phyloP scores from a whole-genome alignment of 2,329 filamentous ascomycete species.

The Fusarium sp. region DNA sequence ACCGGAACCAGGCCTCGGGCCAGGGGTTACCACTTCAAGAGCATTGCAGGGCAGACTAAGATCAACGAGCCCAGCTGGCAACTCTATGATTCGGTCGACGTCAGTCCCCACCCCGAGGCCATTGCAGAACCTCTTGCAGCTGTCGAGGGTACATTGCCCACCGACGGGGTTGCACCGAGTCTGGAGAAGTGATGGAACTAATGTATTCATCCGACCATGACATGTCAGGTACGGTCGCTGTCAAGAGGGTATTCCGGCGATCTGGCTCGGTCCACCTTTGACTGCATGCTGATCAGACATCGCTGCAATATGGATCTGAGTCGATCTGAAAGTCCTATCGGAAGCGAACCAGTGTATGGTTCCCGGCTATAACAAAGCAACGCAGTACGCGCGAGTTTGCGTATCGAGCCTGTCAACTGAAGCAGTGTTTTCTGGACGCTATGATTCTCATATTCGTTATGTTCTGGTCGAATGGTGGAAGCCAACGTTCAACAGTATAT shows the following conservation, averaged over 20 bases:
- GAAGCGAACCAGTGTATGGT: not conserved
- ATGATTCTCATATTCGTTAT: not conserved
- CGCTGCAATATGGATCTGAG: not conserved
- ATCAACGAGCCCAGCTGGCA: conserved; percentile 77
- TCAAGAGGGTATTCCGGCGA: conserved; percentile 16
- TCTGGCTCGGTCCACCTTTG: conserved; percentile 27
- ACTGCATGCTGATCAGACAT: conserved; percentile 7
- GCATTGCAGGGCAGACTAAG: conserved; percentile 71
- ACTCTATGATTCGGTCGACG: conserved; percentile 55
- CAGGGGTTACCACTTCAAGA: conserved; percentile 85
- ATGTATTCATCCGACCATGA: conserved; percentile 26
- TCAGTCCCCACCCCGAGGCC: conserved; percentile 24
- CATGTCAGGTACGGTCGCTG: conserved; percentile 30
- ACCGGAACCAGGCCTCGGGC: conserved; percentile 82
- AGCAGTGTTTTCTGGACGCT: not conserved
- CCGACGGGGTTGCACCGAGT: conserved; percentile 60
- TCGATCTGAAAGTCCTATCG: not conserved
- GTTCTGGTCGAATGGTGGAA: not conserved
- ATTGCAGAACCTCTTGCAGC: conserved; percentile 36
- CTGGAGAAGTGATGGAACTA: conserved; percentile 60
- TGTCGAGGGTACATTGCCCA: conserved; percentile 59
- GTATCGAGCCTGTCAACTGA: not conserved
- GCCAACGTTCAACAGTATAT: not conserved
- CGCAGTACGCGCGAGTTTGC: not conserved
- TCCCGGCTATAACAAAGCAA: not conserved